Evolutionary conservation across 495 filamentous ascomycete genomes (phyloP), one percentile per base, ranked within the genome.

Genomic region (Cetradonia linearis): DNA sequence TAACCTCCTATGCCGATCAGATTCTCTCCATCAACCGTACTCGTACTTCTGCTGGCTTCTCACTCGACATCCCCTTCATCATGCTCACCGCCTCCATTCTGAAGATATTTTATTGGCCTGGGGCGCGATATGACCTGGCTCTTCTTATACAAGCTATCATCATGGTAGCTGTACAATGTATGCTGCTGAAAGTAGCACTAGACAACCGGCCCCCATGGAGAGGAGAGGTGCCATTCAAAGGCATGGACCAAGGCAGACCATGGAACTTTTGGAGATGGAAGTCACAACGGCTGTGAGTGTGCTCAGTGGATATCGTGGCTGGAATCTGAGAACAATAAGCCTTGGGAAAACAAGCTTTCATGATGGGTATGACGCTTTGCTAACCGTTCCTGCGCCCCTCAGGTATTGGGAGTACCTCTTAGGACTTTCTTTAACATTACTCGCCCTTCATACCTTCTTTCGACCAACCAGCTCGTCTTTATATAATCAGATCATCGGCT

Each of bases 211-310:
- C 91, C n/a, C 67, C 79, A 18, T 77, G 74, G 34, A 79, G 79
- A 62, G 83, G 81, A 7, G 81, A 82, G 37, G 75, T 23, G 71
- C 78, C 34, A 59, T 77, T 27, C 79, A 77, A 61, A 81, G 84
- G 59, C 73, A 77, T 65, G 72, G 77, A 47, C 53, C 65, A 54
- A 65, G 59, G 76, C 28, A 76, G 93, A 58, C 92, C 93, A 2
- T 97, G 86, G 68, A 82, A 86, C 61, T 98, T 98, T 70, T 98
- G 93, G 93, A 88, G 89, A 69, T 98, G 93, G 93, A 82, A 79
- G 64, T 81, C 79, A 33, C 78, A 86, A 23, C 86, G 85, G 64
- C 91, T 92, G 80, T 91, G 75, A 61, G 81, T 80, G 14, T 61
- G n/a, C 58, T 36, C n/a, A 47, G 28, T 40, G 30, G 31, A 36